Conservation (phyloP, 768 basidiomycete genomes). For the Panaeolus cyanescens region DNA sequence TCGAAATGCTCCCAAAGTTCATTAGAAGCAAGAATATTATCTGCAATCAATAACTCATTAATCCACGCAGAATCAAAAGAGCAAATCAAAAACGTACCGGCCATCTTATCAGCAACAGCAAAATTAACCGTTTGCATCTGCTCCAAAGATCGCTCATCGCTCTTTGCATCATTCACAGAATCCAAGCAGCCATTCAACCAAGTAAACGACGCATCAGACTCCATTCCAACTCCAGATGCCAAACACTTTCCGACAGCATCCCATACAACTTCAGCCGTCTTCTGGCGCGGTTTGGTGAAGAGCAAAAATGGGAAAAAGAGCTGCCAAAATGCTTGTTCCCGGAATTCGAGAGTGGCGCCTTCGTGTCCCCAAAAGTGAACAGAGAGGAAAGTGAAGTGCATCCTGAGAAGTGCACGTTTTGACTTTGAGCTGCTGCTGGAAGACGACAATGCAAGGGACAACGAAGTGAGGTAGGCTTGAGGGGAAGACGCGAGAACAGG, state of each 20-base stretch:
- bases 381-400: conserved; percentile 60
- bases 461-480: conserved; percentile 45
- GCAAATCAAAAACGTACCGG: conserved; percentile 47
- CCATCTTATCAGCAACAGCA: conserved; percentile 59
- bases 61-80: background rate
- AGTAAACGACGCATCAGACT: conserved; percentile 30
- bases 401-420: conserved; percentile 51
- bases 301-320: conserved; percentile 76
- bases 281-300: conserved; percentile 70
- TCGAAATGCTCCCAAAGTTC: conserved; percentile 43
- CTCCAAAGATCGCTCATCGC: conserved; percentile 32
- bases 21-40: conserved; percentile 62
- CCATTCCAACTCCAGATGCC: conserved; percentile 1
- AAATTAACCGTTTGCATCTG: conserved; percentile 56
- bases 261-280: conserved; percentile 72
- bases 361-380: conserved; percentile 41
- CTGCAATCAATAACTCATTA: conserved; percentile 34
- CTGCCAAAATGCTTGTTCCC: conserved; percentile 44
- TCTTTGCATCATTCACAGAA: conserved; percentile 36
- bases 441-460: conserved; percentile 37
- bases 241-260: conserved; percentile 50
- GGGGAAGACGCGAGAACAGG: conserved; percentile 44
- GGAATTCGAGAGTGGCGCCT: conserved; percentile 5
- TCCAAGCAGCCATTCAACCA: conserved; percentile 60
- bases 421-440: conserved; percentile 36